Percentiles rank a stretch among this genome's conserved stretches.
These are phyloP conservation scores for Xylaria castorea DNA, from an alignment of 495 filamentous ascomycete genomes.

Conservation along the genomic window DNA sequence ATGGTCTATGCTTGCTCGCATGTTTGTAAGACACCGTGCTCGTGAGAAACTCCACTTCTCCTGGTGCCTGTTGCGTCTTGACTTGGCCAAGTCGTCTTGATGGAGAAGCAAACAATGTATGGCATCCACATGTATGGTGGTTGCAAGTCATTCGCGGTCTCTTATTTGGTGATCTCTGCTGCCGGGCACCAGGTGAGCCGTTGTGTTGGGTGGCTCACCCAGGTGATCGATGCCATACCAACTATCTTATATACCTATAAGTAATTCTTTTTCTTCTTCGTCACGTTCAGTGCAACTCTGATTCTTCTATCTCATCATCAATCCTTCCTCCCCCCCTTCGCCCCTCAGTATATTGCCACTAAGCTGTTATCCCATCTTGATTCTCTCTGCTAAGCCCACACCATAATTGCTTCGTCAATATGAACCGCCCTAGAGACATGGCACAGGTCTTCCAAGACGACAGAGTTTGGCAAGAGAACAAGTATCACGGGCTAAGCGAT, in stretches of 20 bases:
- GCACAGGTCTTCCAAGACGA: background rate
- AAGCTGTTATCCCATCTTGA: background rate
- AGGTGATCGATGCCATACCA: background rate
- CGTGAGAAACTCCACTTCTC: slow-evolving; percentile 5
- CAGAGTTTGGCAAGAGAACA: background rate
- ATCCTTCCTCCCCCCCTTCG: background rate
- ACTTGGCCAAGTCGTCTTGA: background rate
- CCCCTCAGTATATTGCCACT: background rate
- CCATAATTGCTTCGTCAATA: background rate
- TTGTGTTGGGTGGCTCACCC: background rate
- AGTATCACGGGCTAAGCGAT: background rate
- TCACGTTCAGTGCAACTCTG: background rate
- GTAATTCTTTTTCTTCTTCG: background rate
- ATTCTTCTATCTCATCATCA: background rate
- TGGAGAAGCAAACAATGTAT: background rate
- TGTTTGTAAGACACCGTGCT: background rate
- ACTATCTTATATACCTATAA: background rate
- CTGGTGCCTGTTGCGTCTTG: background rate
- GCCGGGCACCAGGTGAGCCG: background rate
- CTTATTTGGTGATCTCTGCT: background rate
- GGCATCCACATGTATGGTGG: background rate
- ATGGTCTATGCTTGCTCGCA: background rate
- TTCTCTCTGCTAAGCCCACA: background rate
- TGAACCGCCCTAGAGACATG: background rate
- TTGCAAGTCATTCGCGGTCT: background rate